Base-by-base conservation (phyloP, 306 rosid genomes). In the Quercus aquifolioides region DNA sequence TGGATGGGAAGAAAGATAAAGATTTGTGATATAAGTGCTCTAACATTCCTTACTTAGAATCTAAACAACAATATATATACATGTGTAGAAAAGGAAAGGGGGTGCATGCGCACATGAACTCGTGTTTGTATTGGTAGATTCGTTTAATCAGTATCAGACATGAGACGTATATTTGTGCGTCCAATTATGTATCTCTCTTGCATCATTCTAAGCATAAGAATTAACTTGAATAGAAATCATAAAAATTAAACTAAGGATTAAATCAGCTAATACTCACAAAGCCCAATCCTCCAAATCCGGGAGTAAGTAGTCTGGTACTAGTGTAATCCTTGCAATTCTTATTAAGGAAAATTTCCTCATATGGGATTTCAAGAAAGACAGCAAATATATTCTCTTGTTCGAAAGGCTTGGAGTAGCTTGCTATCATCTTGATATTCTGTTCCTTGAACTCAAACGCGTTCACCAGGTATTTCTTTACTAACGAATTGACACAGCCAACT, bases 401-500 rank as follows among this genome's bases (percentile, higher is more conserved):
- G 35, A 31, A 31, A 31, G 0, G 35, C 35, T 0, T 30, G 33
- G 33, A 0, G 33, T 0, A 23, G 25, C 25, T 23, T 25, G 25
- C 25, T 4, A 30, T 69, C 0, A 9, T 23, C n/a, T 6, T 21
- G 33, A 86, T 51, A 33, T 78, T 83, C 1, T 55, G 25, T 15
- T 0, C 0, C 0, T 51, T 31, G 80, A 74, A 83, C 0, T 0
- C 0, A 52, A 74, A 12, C 12, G 69, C 80, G 0, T 59, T 7
- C 17, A 10, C 28, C 28, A 74, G 21, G 64, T 83, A 78, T 0
- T 49, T 14, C 4, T 14, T 10, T 5, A 83, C 69, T 69, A 77
- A 85, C 25, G 77, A 26, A 78, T 74, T 6, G 80, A 68, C 83
- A 35, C 87, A 91, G 13, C 93, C 93, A 64, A 91, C 81, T 80